Evolutionary conservation across 2,329 filamentous ascomycete species (phyloP), one percentile per base, ranked within the genome.

Genomic region (Pseudocercospora crystallina): DNA sequence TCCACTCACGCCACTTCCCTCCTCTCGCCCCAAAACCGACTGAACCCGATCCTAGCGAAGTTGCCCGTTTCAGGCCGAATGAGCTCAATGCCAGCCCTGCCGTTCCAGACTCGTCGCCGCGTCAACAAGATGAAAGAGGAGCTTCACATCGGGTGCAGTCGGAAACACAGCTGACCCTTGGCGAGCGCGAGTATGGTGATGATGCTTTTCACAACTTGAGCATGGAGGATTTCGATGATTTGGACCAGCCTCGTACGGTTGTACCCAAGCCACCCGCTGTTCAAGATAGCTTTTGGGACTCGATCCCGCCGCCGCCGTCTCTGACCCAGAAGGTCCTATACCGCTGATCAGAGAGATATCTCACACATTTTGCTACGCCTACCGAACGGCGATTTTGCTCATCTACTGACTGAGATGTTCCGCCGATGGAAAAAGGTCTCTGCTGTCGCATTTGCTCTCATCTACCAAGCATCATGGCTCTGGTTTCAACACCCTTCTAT

Each of bases 1-100:
- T 39, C 11, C 48, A 39, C 14, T 58, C 58, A 2, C 45, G 39
- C 15, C 42, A 58, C 40, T 60, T 60, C 31, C 29, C 14, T 5
- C 20, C 37, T 11, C 5, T 20, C 1, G 34, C 32, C 14, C 15
- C 32, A n/a, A 29, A 20, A 10, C 45, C 30, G 13, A 33, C 14
- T 35, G 26, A 36, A 44, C n/a, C 40, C 9, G 13, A 50, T 15
- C 39, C 26, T 32, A 40, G 35, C 13, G 35, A 34, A 11, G 12
- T 43, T 14, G n/a, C 31, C 30, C 41, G 31, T 2, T 43, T 34
- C 41, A 35, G 41, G 29, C n/a, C n/a, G 1, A 30, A 11, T 1
- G 17, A 48, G 14, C 39, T 49, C 2, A 14, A 43, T 33, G 47
- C 47, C 15, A 49, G 47, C 14, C 32, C 47, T 13, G 33, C 39